Evolutionary conservation across 2,329 filamentous ascomycete species (phyloP).

Genomic region (Colletotrichum sojae): DNA sequence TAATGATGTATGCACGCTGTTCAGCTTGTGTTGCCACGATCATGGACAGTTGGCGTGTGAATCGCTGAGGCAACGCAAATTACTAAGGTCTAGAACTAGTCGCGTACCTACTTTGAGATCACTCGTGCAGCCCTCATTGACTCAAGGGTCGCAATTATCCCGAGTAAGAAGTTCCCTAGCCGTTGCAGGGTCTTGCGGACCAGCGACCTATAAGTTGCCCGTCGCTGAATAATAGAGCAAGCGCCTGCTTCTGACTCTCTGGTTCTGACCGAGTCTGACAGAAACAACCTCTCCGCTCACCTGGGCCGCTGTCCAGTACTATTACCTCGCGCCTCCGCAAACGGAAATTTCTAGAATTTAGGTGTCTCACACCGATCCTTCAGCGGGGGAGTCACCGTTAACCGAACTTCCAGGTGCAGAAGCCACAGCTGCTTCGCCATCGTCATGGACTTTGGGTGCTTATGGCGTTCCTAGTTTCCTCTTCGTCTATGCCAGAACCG

Average conservation of each 20-base stretch:
- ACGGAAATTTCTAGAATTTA: neutral
- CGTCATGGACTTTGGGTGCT: slow-evolving; percentile 5
- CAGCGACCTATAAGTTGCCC: neutral
- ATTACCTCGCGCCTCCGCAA: neutral
- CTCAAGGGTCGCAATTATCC: too few relatives aligned
- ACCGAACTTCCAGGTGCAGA: neutral
- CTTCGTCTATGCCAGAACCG: too few relatives aligned
- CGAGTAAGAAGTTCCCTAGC: neutral
- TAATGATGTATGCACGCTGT: too few relatives aligned
- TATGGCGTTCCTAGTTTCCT: slow-evolving; percentile 6
- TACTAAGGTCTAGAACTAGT: too few relatives aligned
- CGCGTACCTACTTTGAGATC: too few relatives aligned
- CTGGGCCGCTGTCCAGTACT: neutral
- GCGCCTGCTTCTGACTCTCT: neutral
- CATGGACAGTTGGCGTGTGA: too few relatives aligned
- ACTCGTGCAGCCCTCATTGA: too few relatives aligned
- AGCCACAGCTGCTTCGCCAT: slow-evolving; percentile 9
- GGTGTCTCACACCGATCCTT: neutral
- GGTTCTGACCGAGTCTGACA: neutral
- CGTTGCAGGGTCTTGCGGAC: too few relatives aligned
- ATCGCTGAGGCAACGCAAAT: too few relatives aligned
- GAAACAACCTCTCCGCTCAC: neutral
- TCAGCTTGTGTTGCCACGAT: too few relatives aligned
- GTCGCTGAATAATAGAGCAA: neutral
- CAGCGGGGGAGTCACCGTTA: neutral